Evolutionary conservation across 768 basidiomycete genomes (phyloP).

Genomic region (Xanthoconium purpureum): DNA sequence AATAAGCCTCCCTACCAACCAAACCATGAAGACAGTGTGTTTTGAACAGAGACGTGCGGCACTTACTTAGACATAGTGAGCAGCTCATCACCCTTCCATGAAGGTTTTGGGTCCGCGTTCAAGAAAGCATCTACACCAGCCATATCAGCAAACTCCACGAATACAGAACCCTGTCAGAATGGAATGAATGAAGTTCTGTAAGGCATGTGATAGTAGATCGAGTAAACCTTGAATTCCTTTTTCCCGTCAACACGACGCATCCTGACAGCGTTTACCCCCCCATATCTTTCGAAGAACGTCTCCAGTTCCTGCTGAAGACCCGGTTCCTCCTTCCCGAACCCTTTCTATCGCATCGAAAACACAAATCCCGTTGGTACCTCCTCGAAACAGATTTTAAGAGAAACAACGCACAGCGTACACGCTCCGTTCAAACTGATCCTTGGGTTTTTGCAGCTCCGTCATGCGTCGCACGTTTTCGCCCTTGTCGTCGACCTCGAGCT

Average conservation of each 20-base stretch:
- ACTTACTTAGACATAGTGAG: conserved; percentile 85
- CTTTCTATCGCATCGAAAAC: conserved; percentile 59
- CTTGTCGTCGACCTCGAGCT: conserved; percentile 72
- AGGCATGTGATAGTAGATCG: background rate
- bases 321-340: conserved; percentile 67
- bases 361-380: background rate
- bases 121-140: conserved; percentile 71
- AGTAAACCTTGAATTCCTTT: conserved; percentile 82
- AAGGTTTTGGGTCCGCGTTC: conserved; percentile 75
- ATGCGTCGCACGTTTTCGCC: conserved; percentile 71
- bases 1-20: conserved; percentile 69
- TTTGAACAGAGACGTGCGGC: background rate
- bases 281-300: conserved; percentile 75
- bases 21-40: background rate
- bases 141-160: conserved; percentile 80
- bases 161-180: conserved; percentile 77
- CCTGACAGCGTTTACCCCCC: conserved; percentile 75
- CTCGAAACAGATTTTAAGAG: background rate
- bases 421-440: conserved; percentile 77
- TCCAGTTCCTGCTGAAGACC: conserved; percentile 74
- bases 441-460: conserved; percentile 74
- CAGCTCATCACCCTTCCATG: conserved; percentile 73
- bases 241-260: conserved; percentile 79
- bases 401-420: conserved; percentile 77
- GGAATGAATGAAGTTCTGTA: background rate